phyloP scores from a whole-genome alignment of 257 asterid species.

The Voacanga thouarsii region DNA sequence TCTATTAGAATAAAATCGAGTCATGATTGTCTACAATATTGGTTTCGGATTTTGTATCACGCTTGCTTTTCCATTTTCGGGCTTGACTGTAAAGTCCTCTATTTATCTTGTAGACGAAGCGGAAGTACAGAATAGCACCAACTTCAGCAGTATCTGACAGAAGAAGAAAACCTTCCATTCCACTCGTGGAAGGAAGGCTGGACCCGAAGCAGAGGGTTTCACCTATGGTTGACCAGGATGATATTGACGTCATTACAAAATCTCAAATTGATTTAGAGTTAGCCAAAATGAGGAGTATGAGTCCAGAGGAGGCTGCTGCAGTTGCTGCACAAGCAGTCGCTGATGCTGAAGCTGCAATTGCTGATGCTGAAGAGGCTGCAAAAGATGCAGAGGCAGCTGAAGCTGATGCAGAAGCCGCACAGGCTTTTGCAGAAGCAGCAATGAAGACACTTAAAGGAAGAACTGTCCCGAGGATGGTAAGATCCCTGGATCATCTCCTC shows the following conservation, averaged over 20 bases:
- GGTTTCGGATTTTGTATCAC: background rate
- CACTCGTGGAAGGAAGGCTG: slow-evolving; percentile 45
- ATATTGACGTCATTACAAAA: slow-evolving; percentile 40
- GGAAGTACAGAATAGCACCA: slow-evolving; percentile 65
- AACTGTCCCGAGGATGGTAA: slow-evolving; percentile 62
- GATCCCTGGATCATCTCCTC: slow-evolving; percentile 8
- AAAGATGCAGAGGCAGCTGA: slow-evolving; percentile 91
- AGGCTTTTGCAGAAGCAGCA: slow-evolving; percentile 92
- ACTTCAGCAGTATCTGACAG: slow-evolving; percentile 46
- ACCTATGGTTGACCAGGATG: slow-evolving; percentile 43
- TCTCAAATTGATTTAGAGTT: slow-evolving; percentile 70
- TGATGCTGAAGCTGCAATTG: slow-evolving; percentile 94
- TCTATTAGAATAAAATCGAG: background rate
- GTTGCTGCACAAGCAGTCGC: slow-evolving; percentile 98
- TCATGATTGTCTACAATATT: background rate
- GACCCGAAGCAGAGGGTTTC: slow-evolving; percentile 54
- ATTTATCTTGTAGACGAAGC: slow-evolving; percentile 49
- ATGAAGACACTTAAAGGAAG: slow-evolving; percentile 66
- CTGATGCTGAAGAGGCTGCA: slow-evolving; percentile 95
- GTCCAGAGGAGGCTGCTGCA: slow-evolving; percentile 78
- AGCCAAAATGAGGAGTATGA: slow-evolving; percentile 67
- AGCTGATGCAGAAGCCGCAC: slow-evolving; percentile 94
- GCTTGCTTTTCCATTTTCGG: background rate
- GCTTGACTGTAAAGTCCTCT: slow-evolving; percentile 3
- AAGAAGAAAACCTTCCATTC: slow-evolving; percentile 41